phyloP scores from a whole-genome alignment of 805 yeast species.

The Metschnikowia lachancei region DNA sequence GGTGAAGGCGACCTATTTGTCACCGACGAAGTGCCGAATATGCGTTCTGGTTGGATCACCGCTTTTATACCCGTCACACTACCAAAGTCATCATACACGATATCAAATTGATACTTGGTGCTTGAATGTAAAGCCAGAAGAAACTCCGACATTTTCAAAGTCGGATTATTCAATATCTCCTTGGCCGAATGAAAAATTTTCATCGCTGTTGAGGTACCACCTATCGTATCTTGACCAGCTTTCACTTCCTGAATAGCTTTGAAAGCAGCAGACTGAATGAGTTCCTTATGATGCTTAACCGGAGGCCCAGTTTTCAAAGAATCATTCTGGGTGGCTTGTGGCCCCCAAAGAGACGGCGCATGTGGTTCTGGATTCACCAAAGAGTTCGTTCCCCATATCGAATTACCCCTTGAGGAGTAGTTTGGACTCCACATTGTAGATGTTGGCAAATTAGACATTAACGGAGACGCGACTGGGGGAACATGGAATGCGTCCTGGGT shows the following conservation, averaged over 20 bases:
- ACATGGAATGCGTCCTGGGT: conserved; percentile 4
- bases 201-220: conserved; percentile 35
- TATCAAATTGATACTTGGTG: conserved; percentile 35
- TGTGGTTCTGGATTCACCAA: not conserved
- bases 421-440: conserved; percentile 10
- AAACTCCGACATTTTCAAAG: conserved; percentile 32
- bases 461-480: conserved; percentile 2
- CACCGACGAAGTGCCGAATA: conserved; percentile 3
- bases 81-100: conserved; percentile 46
- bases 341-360: conserved; percentile 5
- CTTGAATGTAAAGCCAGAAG: conserved; percentile 21
- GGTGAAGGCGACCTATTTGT: conserved; percentile 9
- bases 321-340: conserved; percentile 3
- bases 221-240: conserved; percentile 34
- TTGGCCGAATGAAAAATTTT: conserved; percentile 34
- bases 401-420: conserved; percentile 6
- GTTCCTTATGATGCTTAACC: conserved; percentile 1
- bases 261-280: conserved; percentile 30
- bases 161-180: conserved; percentile 27
- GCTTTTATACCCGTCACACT: conserved; percentile 42
- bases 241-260: conserved; percentile 40
- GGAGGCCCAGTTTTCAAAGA: not conserved
- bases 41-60: conserved; percentile 5
- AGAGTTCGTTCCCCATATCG: conserved; percentile 9
- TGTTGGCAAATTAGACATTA: conserved; percentile 7